Evolutionary conservation across 2,329 filamentous ascomycete genomes (phyloP), one percentile per base, ranked within the genome.

Genomic region (Zarea fungicola): DNA sequence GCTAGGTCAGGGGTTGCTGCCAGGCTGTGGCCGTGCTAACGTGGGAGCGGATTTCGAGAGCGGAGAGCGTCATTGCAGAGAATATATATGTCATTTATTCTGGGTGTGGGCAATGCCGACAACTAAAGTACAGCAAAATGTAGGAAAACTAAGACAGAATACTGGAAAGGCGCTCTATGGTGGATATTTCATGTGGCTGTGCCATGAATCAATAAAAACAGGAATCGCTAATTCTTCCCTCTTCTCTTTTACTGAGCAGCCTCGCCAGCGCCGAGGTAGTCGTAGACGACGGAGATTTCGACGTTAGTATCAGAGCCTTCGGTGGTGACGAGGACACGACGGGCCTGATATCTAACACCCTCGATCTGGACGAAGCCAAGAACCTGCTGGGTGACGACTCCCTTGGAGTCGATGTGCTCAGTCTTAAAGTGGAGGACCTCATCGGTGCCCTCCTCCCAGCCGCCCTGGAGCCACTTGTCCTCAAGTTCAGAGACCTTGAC

Each of bases 361-460:
- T 50, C 48, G 26, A 44, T 22, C 21, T 26, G 1, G 21, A 50
- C 42, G 16, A 50, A 50, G 42, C 48, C 48, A 2, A 50, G 41
- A 2, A 50, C 42, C 48, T 50, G 48, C 41, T 50, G 48, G 40
- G 39, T 31, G 26, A 51, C 40, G 34, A 49, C 31, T 8, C 41
- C 48, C 26, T 51, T 52, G 23, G 48, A 35, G 34, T 54, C 52
- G 23, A 55, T 25, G 43, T 51, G 44, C 42, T 52, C 49, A 9
- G 52, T 55, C 41, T 50, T 46, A 22, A 52, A 43, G 41, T 54
- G 48, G 21, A 55, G 47, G 22, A 55, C 18, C 36, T 54, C 50
- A 14, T 48, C 48, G 21, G 52, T 54, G 37, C 54, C 54, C 18
- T 51, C 44, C 54, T 55, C 54, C 52, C 52, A 55, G 50, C 54